A percentile compares a stretch with the other conserved stretches of the same genome.
Conservation (phyloP, 306 rosid genomes). For the Sicyos edulis region DNA sequence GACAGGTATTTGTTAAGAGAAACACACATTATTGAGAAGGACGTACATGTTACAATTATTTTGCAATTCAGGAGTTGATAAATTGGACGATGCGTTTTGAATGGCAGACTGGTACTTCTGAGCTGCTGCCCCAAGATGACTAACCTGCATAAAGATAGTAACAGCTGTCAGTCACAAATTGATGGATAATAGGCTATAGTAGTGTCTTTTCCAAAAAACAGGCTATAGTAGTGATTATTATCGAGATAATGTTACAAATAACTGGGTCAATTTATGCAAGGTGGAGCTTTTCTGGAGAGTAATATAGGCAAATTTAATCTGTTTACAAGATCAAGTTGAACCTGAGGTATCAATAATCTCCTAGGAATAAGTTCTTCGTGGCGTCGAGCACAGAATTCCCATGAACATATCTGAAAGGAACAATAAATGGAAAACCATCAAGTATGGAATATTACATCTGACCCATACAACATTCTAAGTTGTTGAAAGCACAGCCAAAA, state of each 20-base stretch:
- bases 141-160: slow-evolving; percentile 15
- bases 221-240: background rate
- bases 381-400: slow-evolving; percentile 99
- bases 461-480: background rate
- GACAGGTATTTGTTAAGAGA: background rate
- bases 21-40: background rate
- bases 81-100: too few relatives aligned
- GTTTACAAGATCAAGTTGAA: slow-evolving; percentile 18
- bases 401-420: slow-evolving; percentile 73
- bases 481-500: slow-evolving; percentile 7
- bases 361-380: slow-evolving; percentile 98
- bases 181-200: background rate
- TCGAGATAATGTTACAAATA: background rate
- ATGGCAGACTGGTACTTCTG: too few relatives aligned
- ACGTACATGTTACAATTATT: too few relatives aligned
- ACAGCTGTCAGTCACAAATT: slow-evolving; percentile 3
- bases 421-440: background rate
- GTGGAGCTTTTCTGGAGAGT: background rate
- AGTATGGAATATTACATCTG: slow-evolving; percentile 9
- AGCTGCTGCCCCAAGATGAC: too few relatives aligned
- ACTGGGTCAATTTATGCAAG: background rate
- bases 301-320: background rate
- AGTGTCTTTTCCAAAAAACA: too few relatives aligned
- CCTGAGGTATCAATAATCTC: slow-evolving; percentile 95
- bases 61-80: too few relatives aligned